Base-by-base conservation (phyloP, 2,329 filamentous ascomycete species). In the Ceratocystis cubensis region DNA sequence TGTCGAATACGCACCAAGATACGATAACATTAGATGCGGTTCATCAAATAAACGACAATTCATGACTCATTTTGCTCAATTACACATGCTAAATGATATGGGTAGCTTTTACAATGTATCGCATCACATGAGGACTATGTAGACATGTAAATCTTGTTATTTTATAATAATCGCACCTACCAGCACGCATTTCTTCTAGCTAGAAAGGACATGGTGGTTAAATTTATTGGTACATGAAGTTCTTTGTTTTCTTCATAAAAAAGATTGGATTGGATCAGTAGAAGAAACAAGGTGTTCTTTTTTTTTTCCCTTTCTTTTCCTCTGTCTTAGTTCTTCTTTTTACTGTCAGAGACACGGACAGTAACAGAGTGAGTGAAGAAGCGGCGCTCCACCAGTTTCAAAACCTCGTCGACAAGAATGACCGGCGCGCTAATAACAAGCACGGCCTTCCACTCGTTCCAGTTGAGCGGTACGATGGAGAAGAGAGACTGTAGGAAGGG, bases 371-470 rank as follows among this genome's bases (percentile, higher is more conserved):
- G 79, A 71, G 83, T 76, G 73, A 88, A 89, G 70, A 85, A 81
- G 63, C 79, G 77, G 69, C 88, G 81, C 79, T 96, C 91, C 57
- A 88, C 70, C 65, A 85, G 81, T 78, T 96, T 96, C 72, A 96
- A 84, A 2, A 83, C 75, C 76, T 96, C 91, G 70, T 96, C 91
- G 71, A 96, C 88, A 66, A 91, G 70, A 73, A 99, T 88, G 70
- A 99, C 95, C 56, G 94, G 94, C 20, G 87, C 86, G 76, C 92
- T 96, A 74, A 97, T 94, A 41, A 81, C 76, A 70, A 96, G 73
- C 61, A 99, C 94, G 20, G 95, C 92, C 78, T 91, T 86, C 94
- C 94, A 99, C 77, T 99, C 94, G 22, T 78, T 81, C 84, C 83
- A 84, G 74, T 93, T 88, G 71, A 99, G 78, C 8, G 94, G 92